phyloP scores from a whole-genome alignment of 139 green algal species.

The Edaphochlamys debaryana region DNA sequence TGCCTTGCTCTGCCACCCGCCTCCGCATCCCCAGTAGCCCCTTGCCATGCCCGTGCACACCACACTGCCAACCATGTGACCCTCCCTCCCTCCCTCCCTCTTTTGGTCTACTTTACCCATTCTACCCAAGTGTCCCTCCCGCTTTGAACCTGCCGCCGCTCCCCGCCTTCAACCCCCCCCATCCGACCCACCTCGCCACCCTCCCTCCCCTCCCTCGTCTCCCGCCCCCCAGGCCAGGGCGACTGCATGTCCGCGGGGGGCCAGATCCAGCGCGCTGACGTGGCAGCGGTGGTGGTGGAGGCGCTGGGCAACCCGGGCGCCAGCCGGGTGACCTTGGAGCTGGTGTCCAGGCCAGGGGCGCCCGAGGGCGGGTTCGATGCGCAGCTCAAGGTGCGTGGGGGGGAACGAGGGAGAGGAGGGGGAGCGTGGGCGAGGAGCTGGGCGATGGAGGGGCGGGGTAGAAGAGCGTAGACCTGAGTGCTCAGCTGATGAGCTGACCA shows the following conservation, averaged over 20 bases:
- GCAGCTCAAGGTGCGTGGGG: too few species aligned
- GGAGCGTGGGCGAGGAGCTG: too few species aligned
- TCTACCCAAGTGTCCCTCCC: background rate
- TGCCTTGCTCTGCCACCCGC: too few species aligned
- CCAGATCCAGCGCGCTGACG: constrained; percentile 65
- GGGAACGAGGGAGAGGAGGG: too few species aligned
- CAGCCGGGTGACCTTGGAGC: constrained; percentile 25
- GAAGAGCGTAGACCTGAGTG: too few species aligned
- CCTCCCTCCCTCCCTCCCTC: too few species aligned
- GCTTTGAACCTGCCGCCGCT: background rate
- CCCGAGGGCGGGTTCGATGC: constrained; percentile 12
- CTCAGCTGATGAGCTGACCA: too few species aligned
- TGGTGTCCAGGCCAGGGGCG: background rate
- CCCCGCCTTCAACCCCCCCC: background rate
- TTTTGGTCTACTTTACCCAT: background rate
- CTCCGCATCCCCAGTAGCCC: too few species aligned
- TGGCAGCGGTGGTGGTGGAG: constrained; percentile 70
- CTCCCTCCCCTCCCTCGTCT: background rate
- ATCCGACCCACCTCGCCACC: background rate
- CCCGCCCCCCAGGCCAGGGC: constrained; percentile 55
- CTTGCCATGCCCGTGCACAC: too few species aligned
- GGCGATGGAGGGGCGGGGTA: too few species aligned
- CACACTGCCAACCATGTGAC: too few species aligned
- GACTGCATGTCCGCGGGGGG: constrained; percentile 32
- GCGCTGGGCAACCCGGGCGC: constrained; percentile 57